Percentiles rank a stretch among this genome's conserved stretches.
Evolutionary conservation across 495 filamentous ascomycete species (phyloP).

Genomic region (Trichoderma erinaceum): DNA sequence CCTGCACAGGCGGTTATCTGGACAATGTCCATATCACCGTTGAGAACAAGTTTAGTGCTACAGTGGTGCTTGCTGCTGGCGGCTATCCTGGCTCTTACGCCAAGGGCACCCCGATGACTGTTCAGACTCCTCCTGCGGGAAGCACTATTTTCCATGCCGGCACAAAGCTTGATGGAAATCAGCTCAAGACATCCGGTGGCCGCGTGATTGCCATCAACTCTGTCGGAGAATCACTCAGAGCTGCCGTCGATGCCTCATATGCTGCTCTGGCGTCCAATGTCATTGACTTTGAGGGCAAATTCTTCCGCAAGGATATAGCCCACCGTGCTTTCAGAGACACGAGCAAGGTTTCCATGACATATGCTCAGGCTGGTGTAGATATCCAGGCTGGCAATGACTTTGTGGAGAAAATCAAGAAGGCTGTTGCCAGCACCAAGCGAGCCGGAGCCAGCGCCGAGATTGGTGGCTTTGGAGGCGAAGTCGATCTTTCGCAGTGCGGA

Average conservation of each 20-base stretch:
- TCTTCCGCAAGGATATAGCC: constrained; percentile 89
- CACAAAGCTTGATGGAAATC: constrained; percentile 57
- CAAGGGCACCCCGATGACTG: constrained; percentile 72
- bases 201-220: constrained; percentile 87
- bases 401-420: constrained; percentile 79
- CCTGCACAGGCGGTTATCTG: constrained; percentile 71
- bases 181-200: constrained; percentile 72
- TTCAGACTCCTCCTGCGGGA: constrained; percentile 33
- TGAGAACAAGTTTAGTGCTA: constrained; percentile 65
- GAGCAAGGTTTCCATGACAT: constrained; percentile 62
- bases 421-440: constrained; percentile 69
- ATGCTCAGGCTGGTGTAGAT: constrained; percentile 87
- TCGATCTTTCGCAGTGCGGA: constrained; percentile 72
- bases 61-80: constrained; percentile 86
- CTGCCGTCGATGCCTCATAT: constrained; percentile 82
- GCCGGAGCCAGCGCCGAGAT: constrained; percentile 86
- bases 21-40: constrained; percentile 63
- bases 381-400: constrained; percentile 89
- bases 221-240: constrained; percentile 64
- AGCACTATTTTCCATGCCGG: constrained; percentile 90
- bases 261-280: constrained; percentile 31
- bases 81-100: constrained; percentile 91
- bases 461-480: constrained; percentile 88
- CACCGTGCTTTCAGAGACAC: constrained; percentile 54
- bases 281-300: constrained; percentile 85